These are phyloP conservation scores for Russula dissimulans DNA, from an alignment of 768 basidiomycete species.

Conservation along the genomic window DNA sequence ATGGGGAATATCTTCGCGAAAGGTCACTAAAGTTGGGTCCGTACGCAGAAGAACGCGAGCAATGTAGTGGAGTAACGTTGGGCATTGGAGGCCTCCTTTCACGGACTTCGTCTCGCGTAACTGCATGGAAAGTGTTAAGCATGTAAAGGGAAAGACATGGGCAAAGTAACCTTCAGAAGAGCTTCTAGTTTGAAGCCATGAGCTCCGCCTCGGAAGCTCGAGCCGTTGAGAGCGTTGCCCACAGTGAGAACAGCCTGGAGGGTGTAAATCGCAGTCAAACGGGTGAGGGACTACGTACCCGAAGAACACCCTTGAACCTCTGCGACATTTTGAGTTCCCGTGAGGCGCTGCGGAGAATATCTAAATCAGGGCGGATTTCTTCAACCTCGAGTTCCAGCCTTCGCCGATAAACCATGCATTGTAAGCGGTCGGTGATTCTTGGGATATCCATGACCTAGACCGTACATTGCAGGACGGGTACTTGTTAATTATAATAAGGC, in stretches of 20 bases:
- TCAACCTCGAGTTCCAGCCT: slow-evolving; percentile 74
- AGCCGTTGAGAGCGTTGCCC: slow-evolving; percentile 77
- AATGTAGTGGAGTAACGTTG: slow-evolving; percentile 88
- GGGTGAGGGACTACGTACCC: slow-evolving; percentile 33
- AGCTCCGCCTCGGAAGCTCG: slow-evolving; percentile 77
- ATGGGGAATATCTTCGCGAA: slow-evolving; percentile 73
- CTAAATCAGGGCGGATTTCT: slow-evolving; percentile 75
- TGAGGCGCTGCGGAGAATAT: slow-evolving; percentile 61
- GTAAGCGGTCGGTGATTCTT: slow-evolving; percentile 59
- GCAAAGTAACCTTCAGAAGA: slow-evolving; percentile 58
- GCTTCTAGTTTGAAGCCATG: slow-evolving; percentile 79
- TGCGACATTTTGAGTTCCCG: slow-evolving; percentile 54
- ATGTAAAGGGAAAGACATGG: not conserved
- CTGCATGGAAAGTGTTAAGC: slow-evolving; percentile 31
- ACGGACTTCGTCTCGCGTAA: slow-evolving; percentile 77
- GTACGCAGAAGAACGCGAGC: slow-evolving; percentile 61
- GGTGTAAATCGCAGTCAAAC: slow-evolving; percentile 1
- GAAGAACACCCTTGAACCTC: slow-evolving; percentile 61
- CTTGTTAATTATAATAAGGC: not conserved
- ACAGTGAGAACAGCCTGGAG: slow-evolving; percentile 58
- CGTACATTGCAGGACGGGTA: not conserved
- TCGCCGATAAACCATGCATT: slow-evolving; percentile 79
- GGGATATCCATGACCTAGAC: slow-evolving; percentile 73
- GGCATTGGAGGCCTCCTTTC: slow-evolving; percentile 57
- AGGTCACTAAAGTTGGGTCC: slow-evolving; percentile 56